Base-by-base conservation (phyloP, 2,329 filamentous ascomycete species). In the Venturia pyrina region DNA sequence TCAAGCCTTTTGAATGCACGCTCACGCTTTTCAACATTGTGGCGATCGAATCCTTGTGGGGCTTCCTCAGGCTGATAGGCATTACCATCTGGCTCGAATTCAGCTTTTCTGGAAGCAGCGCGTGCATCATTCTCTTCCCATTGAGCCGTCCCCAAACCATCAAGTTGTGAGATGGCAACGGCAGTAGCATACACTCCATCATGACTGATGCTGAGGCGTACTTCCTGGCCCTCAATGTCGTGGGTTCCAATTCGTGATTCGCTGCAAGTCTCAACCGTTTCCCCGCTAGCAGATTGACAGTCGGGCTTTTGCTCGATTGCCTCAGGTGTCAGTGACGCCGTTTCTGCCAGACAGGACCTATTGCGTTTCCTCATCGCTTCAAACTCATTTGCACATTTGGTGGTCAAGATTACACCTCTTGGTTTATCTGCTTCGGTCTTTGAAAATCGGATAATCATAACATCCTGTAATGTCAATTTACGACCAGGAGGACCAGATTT, bases 121-220 rank as follows among this genome's bases (percentile, higher is more conserved):
- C 17, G 44, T 21, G 10, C n/a, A 48, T n/a, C 44, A 19, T n/a
- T 48, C n/a, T 15, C 10, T 10, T 50, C 46, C 46, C 4, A 5
- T 10, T 8, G n/a, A 32, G 17, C 15, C 3, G 19, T 34, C 17
- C 7, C 7, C 10, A 19, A 13, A 19, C 37, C 5, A 3, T 59
- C 53, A 59, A 59, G 32, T 6, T 44, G 60, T 21, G 37, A 85
- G 43, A 91, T 69, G 69, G 87, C 89, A 0, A 88, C 81, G 7
- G 89, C 89, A 24, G 83, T 87, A 11, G 91, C 91, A 76, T 92
- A 96, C 8, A 91, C 88, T 1, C 85, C 87, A 75, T 97, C 93
- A 74, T 97, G 93, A 71, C 89, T 95, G 70, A 97, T 96, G 67
- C 89, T 93, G 57, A 96, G 74, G 71, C 85, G 81, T 17, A 87